Evolutionary conservation across 2,329 filamentous ascomycete genomes (phyloP), one percentile per base, ranked within the genome.

Genomic region (Neonectria ditissima): DNA sequence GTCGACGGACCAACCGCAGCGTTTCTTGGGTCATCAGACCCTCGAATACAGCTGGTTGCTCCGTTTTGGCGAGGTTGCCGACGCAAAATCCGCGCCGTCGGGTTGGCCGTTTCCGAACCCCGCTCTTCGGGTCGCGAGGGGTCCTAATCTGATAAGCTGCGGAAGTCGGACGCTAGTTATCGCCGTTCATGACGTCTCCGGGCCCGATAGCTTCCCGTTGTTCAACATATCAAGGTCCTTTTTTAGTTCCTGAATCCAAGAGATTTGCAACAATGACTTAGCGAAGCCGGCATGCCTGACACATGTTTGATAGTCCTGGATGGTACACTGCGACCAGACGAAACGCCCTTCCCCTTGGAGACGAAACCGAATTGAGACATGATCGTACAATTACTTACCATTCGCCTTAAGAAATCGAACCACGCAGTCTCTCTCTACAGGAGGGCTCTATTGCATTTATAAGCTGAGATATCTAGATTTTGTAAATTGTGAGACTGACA

Each of bases 61-160:
- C 20, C 55, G 9, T n/a, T 54, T 54, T 63, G 54, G 48, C 62
- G 62, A 65, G 48, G 37, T 63, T 65, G 52, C 58, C 62, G 62
- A 60, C 59, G 47, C 22, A 60, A 63, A 65, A 65, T 55, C 47
- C 61, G 24, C 44, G 45, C 56, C 51, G 20, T 48, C 28, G 52
- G 47, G 50, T 45, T 24, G 26, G 22, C 26, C 26, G 39, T 30
- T 28, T 24, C 32, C 7, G 11, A 37, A 55, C 51, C 61, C 56
- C 55, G 45, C 55, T 54, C 51, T 24, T 50, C 20, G 50, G 10
- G 54, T 32, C 39, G 32, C 44, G 58, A 30, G 28, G 16, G 52
- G 39, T 28, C 24, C 26, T 14, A n/a, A 50, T 22, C 47, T 32
- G 26, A 50, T 32, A 32, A 50, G 47, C n/a, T 7, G 2, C 47